Percentiles rank a stretch among this genome's conserved stretches.
Conservation (phyloP, 257 asterid species). For the Apocynum venetum region DNA sequence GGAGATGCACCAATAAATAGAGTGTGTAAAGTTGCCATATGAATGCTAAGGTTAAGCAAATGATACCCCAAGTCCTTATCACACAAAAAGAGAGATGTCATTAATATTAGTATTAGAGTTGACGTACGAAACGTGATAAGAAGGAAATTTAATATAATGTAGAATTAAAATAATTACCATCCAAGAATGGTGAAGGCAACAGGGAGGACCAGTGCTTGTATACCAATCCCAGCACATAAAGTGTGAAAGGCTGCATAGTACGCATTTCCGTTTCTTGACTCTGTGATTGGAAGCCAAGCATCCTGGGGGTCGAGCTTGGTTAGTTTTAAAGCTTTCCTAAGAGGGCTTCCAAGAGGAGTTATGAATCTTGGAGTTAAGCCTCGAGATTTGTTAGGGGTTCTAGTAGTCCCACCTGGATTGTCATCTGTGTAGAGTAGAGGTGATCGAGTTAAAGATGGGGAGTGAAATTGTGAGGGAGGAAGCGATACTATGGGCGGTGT, state of each 20-base stretch:
- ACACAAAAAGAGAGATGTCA: not conserved
- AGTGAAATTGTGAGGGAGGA: conserved; percentile 76
- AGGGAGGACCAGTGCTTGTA: conserved; percentile 86
- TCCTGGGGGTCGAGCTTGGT: conserved; percentile 77
- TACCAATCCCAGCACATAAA: conserved; percentile 82
- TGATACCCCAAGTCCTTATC: conserved; percentile 75
- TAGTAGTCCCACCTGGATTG: conserved; percentile 15
- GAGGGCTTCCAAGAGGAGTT: conserved; percentile 75
- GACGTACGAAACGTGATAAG: not conserved
- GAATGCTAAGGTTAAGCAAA: conserved; percentile 58
- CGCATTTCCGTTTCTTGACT: conserved; percentile 82
- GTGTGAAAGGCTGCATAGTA: conserved; percentile 86
- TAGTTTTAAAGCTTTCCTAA: conserved; percentile 64
- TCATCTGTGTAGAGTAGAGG: conserved; percentile 49
- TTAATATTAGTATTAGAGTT: not conserved
- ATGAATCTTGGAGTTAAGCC: conserved; percentile 59
- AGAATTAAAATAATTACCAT: conserved; percentile 35
- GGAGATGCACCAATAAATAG: conserved; percentile 71
- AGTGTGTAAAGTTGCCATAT: conserved; percentile 90
- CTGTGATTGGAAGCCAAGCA: conserved; percentile 91
- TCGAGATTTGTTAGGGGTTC: conserved; percentile 45
- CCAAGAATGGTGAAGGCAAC: conserved; percentile 93
- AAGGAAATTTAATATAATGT: not conserved
- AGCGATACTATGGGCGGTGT: conserved; percentile 51
- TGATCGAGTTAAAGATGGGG: conserved; percentile 74